Percentiles rank a stretch among this genome's conserved stretches.
These are phyloP conservation scores for Globisporangium barbulae DNA, from an alignment of 352 stramenopile species.

Conservation along the genomic window DNA sequence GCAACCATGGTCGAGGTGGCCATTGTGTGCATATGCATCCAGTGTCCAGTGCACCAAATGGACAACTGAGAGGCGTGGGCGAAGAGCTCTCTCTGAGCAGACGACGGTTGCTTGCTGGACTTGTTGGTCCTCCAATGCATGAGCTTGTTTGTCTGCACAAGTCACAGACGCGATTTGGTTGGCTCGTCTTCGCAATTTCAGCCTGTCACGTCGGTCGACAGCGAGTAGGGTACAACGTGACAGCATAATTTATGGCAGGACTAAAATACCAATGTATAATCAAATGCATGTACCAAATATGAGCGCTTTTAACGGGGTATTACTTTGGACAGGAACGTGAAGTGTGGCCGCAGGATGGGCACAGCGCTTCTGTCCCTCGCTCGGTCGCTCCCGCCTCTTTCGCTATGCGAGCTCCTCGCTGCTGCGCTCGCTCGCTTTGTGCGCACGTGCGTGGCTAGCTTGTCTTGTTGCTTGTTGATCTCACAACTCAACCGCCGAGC, in stretches of 20 bases:
- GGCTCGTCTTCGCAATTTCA: constrained; percentile 3
- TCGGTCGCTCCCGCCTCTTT: background rate
- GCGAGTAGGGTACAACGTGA: constrained; percentile 3
- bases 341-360: background rate
- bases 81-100: background rate
- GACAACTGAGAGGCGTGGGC: background rate
- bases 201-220: constrained; percentile 3
- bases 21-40: background rate
- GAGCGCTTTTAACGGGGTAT: background rate
- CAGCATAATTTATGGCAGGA: background rate
- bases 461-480: background rate
- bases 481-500: constrained; percentile 6
- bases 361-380: background rate
- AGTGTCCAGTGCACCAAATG: background rate
- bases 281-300: too few relatives aligned
- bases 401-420: background rate
- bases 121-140: background rate
- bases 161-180: background rate
- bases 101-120: background rate
- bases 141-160: background rate
- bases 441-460: background rate
- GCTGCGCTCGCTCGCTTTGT: background rate
- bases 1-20: too few relatives aligned
- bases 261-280: too few relatives aligned
- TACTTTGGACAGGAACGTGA: background rate